Base-by-base conservation (phyloP, 1,139 yeast genomes). In the Saccharomyces hybrid region DNA sequence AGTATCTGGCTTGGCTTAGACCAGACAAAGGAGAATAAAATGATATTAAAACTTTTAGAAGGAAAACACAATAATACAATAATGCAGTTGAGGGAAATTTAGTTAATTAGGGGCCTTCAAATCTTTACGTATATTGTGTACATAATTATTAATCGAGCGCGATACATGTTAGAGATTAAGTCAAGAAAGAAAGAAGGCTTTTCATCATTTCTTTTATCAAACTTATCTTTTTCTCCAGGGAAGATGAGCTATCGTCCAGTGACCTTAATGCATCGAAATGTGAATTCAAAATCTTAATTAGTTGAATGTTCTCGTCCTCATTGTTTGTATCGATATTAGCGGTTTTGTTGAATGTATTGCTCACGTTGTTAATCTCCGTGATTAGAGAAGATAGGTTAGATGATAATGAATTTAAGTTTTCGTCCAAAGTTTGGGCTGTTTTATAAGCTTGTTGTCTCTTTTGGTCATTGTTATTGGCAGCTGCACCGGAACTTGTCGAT, bases 191-290 rank as follows among this genome's bases (percentile, higher is more conserved):
- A 38, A 8, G 19, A 4, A 14, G 8, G 14, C 9, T 38, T 16
- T 38, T 38, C 12, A 38, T 38, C 24, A 38, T 16, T 53, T 53
- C 59, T 58, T 58, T 61, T 57, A 52, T 56, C 53, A 42, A 64
- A 50, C 62, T 63, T 21, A 93, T 71, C 71, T 88, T 87, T 47
- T 80, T 80, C 68, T 86, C 88, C 65, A 93, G 76, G 42, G 76
- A 75, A 21, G 78, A 78, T 56, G 96, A 89, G 57, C 83, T 80
- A 57, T 78, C 78, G 65, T 93, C 97, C 56, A 93, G 82, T 77
- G 93, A 91, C 69, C 85, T 89, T 71, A 93, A 78, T 61, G 96
- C 89, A 60, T 91, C 95, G 69, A 93, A 76, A 70, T 93, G 99
- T 51, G 90, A 81, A 68, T 93, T 91, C 69, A 93, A 79, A 59